Conservation (phyloP, 163 green algal species). For the Trebouxiophyceae sp. region DNA sequence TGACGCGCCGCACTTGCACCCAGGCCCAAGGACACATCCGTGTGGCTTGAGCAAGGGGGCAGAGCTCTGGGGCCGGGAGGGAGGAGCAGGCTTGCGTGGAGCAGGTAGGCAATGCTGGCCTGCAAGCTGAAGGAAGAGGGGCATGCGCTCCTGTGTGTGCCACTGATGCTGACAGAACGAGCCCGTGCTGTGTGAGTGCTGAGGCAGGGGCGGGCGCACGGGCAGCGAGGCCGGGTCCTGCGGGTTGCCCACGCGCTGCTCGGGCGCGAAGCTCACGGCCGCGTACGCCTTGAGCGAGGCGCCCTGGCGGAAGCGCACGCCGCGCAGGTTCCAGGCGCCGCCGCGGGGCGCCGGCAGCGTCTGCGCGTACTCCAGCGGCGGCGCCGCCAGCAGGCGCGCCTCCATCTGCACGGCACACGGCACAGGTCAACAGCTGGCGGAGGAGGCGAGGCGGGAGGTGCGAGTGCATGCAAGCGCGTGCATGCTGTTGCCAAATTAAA, state of each 20-base stretch:
- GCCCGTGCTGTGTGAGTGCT: too few relatives aligned
- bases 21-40: neutral
- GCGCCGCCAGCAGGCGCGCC: conserved; percentile 7
- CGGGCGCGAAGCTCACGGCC: conserved; percentile 11
- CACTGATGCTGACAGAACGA: too few relatives aligned
- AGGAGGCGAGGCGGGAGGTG: neutral
- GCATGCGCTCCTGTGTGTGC: too few relatives aligned
- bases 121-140: conserved; percentile 1
- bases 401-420: conserved; percentile 4
- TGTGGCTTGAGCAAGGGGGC: neutral
- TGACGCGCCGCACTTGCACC: neutral
- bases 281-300: conserved; percentile 12
- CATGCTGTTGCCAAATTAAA: neutral
- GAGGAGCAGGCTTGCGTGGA: neutral
- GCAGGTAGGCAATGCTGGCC: neutral
- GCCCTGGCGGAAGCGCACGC: conserved; percentile 7
- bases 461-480: neutral
- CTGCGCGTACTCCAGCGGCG: conserved; percentile 11
- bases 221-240: conserved; percentile 2
- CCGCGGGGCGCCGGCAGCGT: neutral
- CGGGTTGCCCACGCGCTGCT: neutral
- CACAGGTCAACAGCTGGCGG: neutral
- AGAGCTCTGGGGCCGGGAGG: neutral
- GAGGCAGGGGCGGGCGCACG: neutral
- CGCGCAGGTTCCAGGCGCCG: conserved; percentile 9